Conservation (phyloP, 257 asterid genomes). For the Eustoma russellianum region DNA sequence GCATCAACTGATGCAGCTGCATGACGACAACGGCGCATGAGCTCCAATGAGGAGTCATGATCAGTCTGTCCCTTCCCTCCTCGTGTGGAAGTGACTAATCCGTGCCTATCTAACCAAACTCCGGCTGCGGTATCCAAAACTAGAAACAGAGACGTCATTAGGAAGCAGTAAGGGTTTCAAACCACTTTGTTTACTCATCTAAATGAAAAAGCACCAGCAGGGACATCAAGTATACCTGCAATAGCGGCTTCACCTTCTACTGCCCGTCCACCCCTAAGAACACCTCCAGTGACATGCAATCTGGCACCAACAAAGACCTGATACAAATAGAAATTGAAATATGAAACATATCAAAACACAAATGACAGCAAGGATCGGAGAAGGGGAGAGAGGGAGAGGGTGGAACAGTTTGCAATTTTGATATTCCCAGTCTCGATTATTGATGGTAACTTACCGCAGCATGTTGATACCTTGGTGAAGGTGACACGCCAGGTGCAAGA, state of each 20-base stretch:
- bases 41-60: conserved; percentile 61
- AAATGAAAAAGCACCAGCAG: conserved; percentile 16
- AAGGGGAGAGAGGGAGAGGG: not conserved
- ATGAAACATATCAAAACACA: no score
- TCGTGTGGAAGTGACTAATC: conserved; percentile 71
- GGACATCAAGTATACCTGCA: conserved; percentile 49
- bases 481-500: conserved; percentile 97
- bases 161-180: conserved; percentile 12
- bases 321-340: not conserved
- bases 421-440: no score
- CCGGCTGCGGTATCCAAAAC: conserved; percentile 99
- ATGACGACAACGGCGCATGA: conserved; percentile 95
- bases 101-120: conserved; percentile 93
- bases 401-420: no score
- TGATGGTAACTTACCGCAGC: conserved; percentile 64
- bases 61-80: conserved; percentile 54
- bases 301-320: conserved; percentile 99
- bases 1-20: conserved; percentile 98
- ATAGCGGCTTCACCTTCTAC: conserved; percentile 88
- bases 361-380: no score
- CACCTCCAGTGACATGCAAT: conserved; percentile 98
- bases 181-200: conserved; percentile 4
- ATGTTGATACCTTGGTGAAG: conserved; percentile 94
- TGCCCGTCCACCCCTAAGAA: conserved; percentile 90
- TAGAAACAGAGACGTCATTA: conserved; percentile 26